Evolutionary conservation across 495 filamentous ascomycete genomes (phyloP), one percentile per base, ranked within the genome.

Genomic region (Durotheca rogersii): DNA sequence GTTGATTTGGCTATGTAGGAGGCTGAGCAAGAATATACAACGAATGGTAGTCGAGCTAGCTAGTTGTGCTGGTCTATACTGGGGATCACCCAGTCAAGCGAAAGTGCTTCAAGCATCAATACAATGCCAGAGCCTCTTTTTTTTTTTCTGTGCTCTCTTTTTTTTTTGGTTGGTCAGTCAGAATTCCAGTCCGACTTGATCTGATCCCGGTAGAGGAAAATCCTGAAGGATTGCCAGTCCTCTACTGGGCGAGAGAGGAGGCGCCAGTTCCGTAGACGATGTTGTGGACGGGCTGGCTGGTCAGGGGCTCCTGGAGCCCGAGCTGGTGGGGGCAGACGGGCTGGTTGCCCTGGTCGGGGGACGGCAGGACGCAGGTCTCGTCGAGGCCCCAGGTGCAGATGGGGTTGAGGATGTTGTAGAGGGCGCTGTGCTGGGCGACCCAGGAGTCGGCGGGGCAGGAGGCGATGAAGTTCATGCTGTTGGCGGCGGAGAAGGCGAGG

Each of bases 381-480:
- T 67, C 55, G 51, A 50, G 47, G 27, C 67, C 67, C 20, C 37
- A 59, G 17, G 56, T 58, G 51, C 67, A 70, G 35, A 58, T 35
- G 17, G 61, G 14, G 51, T 67, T 65, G 25, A 41, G 27, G 40
- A 70, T 65, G 53, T 70, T 70, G 51, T 67, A 64, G 7, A 70
- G 48, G 4, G 54, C 58, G 51, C 62, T 43, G 55, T 70, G 61
- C 45, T 65, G 34, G 15, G 35, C 56, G 32, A 64, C 60, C 56
- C 61, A 70, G 50, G 54, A 64, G 48, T 39, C 42, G 7, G 47
- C 47, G 19, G 59, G 18, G 46, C 63, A 66, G 27, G 32, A 37
- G 29, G 21, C 36, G 29, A 63, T 35, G 53, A 58, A 65, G 56
- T 62, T 56, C 53, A 65, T 67, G 56, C 55, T 53, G 58, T 62